Base-by-base conservation (phyloP, 73 alveolate genomes). In the Paramecium sexaurelia region DNA sequence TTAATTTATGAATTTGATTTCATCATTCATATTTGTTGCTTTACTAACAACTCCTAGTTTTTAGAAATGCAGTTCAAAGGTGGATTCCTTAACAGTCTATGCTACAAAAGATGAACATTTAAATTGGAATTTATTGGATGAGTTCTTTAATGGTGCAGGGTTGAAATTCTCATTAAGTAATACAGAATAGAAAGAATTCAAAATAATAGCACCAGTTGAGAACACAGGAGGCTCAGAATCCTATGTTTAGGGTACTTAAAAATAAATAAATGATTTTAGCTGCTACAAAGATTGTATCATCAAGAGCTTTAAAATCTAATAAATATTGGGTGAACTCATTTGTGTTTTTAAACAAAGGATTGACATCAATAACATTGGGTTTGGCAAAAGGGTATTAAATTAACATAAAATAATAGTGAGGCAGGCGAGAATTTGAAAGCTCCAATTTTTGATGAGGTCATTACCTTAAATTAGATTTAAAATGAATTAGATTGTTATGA, bases 291-390 rank as follows among this genome's bases (percentile, higher is more conserved):
- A 61, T 61, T 26, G 8, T 61, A 29, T 61, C 83, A 29, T 26
- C 83, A 61, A 61, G 47, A 61, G 83, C 83, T 26, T 24, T 61
- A 19, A 61, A 26, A 1, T 61, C 83, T 1, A 61, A 61, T 61
- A 61, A 61, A 26, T 61, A 61, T 61, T 61, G 83, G 83, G 83
- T 61, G 83, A 61, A 61, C 26, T 22, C 20, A 61, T 61, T 61
- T 29, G 83, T 61, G 10, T 61, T 61, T 61, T 61, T 61, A 61
- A 61, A 61, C 27, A 61, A 61, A 24, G 83, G 83, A 32, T 6
- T 26, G 26, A 61, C 83, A 61, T 13, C 24, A 11, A 61, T 61
- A 29, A 61, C 20, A 2, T 61, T 61, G 26, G 43, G 47, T 11
- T 3, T 61, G 11, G 83, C 83, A 15, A 26, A 26, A 1, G 83